phyloP scores from a whole-genome alignment of 2,329 filamentous ascomycete species.

The Rutstroemia sp. region DNA sequence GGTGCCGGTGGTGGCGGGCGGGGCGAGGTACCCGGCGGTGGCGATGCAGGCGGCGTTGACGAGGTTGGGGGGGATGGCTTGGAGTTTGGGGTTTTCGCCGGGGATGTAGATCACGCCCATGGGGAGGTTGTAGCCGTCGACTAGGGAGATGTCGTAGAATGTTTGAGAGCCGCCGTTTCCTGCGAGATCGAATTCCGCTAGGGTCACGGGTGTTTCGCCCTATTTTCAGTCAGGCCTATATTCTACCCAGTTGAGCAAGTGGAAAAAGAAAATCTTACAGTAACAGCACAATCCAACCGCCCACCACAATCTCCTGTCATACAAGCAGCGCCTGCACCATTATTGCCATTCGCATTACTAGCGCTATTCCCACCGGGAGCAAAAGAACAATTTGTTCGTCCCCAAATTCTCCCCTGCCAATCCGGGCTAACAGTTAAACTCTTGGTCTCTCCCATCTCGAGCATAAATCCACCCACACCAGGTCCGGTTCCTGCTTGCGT shows the following conservation, averaged over 20 bases:
- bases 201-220: constrained; percentile 66
- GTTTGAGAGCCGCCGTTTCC: constrained; percentile 57
- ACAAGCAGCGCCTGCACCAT: constrained; percentile 51
- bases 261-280: constrained; percentile 41
- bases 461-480: constrained; percentile 59
- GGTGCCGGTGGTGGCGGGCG: constrained; percentile 45
- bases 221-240: constrained; percentile 31
- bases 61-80: constrained; percentile 63
- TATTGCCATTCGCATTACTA: constrained; percentile 32
- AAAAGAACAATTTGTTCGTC: constrained; percentile 75
- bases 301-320: constrained; percentile 70
- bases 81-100: constrained; percentile 51
- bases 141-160: constrained; percentile 79
- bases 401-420: constrained; percentile 81
- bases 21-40: constrained; percentile 53
- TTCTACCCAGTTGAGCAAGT: no score
- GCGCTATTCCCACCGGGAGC: constrained; percentile 53
- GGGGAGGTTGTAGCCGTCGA: constrained; percentile 78
- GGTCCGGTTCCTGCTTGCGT: constrained; percentile 67
- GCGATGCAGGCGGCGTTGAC: constrained; percentile 73
- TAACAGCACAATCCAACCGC: constrained; percentile 58
- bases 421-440: constrained; percentile 60
- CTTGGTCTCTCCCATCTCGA: constrained; percentile 49
- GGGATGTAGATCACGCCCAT: constrained; percentile 55
- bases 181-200: constrained; percentile 73